Evolutionary conservation across 2,329 filamentous ascomycete genomes (phyloP).

Genomic region (Fusarium hostae): DNA sequence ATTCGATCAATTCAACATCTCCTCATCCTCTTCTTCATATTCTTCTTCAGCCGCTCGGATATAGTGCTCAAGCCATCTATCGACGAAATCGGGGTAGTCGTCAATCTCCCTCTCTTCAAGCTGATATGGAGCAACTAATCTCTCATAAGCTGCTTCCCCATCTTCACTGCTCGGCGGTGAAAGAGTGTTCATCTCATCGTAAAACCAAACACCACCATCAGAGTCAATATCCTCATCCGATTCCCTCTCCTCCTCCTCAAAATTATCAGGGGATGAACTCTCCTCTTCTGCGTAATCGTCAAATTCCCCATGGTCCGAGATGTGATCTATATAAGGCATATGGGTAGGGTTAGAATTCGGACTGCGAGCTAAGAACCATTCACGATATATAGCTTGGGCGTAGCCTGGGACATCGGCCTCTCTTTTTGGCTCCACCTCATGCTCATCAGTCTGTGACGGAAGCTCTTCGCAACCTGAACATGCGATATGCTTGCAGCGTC

Average conservation of each 20-base stretch:
- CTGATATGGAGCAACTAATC: background rate
- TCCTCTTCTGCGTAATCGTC: background rate
- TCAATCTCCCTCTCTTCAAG: background rate
- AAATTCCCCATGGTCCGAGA: background rate
- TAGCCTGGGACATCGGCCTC: background rate
- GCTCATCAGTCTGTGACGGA: no score
- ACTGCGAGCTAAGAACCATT: background rate
- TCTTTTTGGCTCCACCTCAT: background rate
- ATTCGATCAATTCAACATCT: background rate
- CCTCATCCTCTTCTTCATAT: background rate
- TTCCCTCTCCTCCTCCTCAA: background rate
- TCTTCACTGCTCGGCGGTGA: constrained; percentile 6
- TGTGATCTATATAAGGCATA: background rate
- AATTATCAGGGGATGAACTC: background rate
- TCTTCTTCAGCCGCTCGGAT: background rate
- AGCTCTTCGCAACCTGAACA: constrained; percentile 5
- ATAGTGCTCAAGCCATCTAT: background rate
- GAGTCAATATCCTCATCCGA: background rate
- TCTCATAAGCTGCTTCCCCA: background rate
- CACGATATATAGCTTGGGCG: background rate
- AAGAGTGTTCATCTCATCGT: background rate
- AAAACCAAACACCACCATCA: background rate
- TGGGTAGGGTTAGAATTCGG: background rate
- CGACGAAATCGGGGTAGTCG: background rate
- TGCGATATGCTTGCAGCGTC: background rate